Evolutionary conservation across 2,329 filamentous ascomycete species (phyloP).

Genomic region (Tolypocladium endophyticum): DNA sequence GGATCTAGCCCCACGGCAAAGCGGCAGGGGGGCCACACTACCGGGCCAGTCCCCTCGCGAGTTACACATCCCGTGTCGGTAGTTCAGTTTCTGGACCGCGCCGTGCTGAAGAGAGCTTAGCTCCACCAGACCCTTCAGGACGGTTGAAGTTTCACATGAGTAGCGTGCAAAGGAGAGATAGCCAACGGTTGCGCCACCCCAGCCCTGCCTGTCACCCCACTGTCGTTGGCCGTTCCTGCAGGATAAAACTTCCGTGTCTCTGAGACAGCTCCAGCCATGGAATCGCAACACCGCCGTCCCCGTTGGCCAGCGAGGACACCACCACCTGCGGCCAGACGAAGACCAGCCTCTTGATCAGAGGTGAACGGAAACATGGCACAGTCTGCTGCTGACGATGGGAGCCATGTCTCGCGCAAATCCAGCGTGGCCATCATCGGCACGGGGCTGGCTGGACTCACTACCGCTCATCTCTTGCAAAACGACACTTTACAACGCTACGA

Average conservation of each 20-base stretch:
- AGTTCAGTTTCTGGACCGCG: too few relatives aligned
- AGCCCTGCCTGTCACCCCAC: too few relatives aligned
- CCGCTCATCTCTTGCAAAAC: slow-evolving; percentile 22
- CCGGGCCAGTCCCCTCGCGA: too few relatives aligned
- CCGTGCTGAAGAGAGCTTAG: neutral
- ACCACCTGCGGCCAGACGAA: neutral
- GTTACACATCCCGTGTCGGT: too few relatives aligned
- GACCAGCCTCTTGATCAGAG: neutral
- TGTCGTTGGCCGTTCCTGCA: neutral
- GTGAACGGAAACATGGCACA: neutral
- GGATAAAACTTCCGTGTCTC: neutral
- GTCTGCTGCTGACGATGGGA: neutral
- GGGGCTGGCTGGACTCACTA: slow-evolving; percentile 25
- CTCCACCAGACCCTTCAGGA: too few relatives aligned
- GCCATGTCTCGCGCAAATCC: neutral
- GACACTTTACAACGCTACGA: slow-evolving; percentile 18
- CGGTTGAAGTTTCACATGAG: neutral
- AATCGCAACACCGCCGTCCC: neutral
- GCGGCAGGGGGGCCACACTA: too few relatives aligned
- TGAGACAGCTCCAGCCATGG: neutral
- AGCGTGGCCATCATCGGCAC: slow-evolving; percentile 25
- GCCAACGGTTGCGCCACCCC: neutral
- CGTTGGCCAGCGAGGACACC: neutral
- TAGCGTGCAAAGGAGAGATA: too few relatives aligned
- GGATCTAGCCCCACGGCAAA: too few relatives aligned